Percentiles rank a stretch among this genome's conserved stretches.
Evolutionary conservation across 2,329 filamentous ascomycete genomes (phyloP).

Genomic region (Neurospora sp.): DNA sequence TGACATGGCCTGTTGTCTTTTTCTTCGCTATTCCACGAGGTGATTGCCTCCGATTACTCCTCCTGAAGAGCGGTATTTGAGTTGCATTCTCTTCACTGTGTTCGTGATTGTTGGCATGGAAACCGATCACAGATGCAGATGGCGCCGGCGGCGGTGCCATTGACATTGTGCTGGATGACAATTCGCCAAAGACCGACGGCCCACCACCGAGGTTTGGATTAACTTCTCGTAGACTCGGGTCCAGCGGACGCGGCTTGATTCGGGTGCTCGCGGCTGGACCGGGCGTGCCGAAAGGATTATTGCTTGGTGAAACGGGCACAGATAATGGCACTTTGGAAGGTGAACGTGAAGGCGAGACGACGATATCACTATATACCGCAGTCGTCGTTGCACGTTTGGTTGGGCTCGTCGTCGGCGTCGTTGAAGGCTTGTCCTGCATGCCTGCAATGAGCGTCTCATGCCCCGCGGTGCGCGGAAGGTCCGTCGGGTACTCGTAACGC

Average conservation of each 20-base stretch:
- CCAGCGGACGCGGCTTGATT: conserved; percentile 19
- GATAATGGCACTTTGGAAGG: conserved; percentile 13
- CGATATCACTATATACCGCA: conserved; percentile 18
- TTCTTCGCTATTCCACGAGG: not conserved
- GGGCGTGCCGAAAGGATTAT: conserved; percentile 4
- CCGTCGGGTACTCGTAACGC: conserved; percentile 70
- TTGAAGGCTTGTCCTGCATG: conserved; percentile 23
- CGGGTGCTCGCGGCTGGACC: conserved; percentile 4
- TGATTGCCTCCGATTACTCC: not conserved
- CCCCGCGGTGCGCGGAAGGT: conserved; percentile 62
- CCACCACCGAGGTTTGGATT: conserved; percentile 32
- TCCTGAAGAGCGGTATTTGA: not conserved
- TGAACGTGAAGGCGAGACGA: conserved; percentile 8
- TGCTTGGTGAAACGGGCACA: conserved; percentile 12
- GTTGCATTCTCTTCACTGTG: not conserved
- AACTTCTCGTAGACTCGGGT: conserved; percentile 44
- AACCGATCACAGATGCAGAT: not conserved
- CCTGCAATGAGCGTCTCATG: conserved; percentile 35
- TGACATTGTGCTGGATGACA: not conserved
- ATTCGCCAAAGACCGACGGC: not conserved
- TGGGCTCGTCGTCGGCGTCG: conserved; percentile 23
- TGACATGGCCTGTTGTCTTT: not conserved
- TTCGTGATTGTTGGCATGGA: not conserved
- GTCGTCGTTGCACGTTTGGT: conserved; percentile 20
- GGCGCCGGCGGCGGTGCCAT: not conserved